Percentiles rank a stretch among this genome's conserved stretches.
Evolutionary conservation across 345 rosid genomes (phyloP).

Genomic region (Microthlaspi erraticum): DNA sequence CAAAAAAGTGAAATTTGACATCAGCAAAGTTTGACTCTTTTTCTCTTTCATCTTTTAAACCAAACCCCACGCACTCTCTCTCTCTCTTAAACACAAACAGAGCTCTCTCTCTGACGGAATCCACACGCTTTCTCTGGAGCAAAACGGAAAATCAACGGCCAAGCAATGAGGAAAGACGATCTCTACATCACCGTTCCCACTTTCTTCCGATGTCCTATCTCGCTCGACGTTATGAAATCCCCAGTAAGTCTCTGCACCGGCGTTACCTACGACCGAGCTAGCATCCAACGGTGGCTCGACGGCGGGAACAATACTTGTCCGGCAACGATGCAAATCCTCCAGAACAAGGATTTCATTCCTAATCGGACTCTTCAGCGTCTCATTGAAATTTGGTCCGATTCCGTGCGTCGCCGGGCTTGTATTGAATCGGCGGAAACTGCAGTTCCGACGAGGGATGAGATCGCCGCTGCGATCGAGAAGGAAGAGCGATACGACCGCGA

Average conservation of each 20-base stretch:
- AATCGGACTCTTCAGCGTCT: conserved; percentile 80
- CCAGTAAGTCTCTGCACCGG: conserved; percentile 97
- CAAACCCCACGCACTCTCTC: conserved; percentile 45
- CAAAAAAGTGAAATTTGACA: conserved; percentile 48
- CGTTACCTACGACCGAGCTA: conserved; percentile 91
- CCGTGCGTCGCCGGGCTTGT: conserved; percentile 47
- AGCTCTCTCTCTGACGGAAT: conserved; percentile 29
- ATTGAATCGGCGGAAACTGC: conserved; percentile 34
- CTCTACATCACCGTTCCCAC: conserved; percentile 70
- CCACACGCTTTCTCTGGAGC: conserved; percentile 35
- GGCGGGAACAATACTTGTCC: conserved; percentile 90
- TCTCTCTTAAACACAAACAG: conserved; percentile 43
- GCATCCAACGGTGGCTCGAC: conserved; percentile 93
- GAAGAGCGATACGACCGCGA: conserved; percentile 25
- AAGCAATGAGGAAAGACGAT: conserved; percentile 65
- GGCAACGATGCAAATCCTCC: conserved; percentile 94
- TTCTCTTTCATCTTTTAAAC: conserved; percentile 57
- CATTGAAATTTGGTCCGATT: conserved; percentile 81
- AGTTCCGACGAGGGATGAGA: conserved; percentile 49
- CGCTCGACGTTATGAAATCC: conserved; percentile 90
- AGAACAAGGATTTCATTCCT: conserved; percentile 70
- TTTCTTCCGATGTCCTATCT: conserved; percentile 87
- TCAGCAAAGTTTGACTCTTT: conserved; percentile 70
- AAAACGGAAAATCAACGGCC: conserved; percentile 40
- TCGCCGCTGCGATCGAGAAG: conserved; percentile 43